A percentile compares a stretch with the other conserved stretches of the same genome.
These are phyloP conservation scores for Tetraselmis chui DNA, from an alignment of 139 green algal species.

Conservation along the genomic window DNA sequence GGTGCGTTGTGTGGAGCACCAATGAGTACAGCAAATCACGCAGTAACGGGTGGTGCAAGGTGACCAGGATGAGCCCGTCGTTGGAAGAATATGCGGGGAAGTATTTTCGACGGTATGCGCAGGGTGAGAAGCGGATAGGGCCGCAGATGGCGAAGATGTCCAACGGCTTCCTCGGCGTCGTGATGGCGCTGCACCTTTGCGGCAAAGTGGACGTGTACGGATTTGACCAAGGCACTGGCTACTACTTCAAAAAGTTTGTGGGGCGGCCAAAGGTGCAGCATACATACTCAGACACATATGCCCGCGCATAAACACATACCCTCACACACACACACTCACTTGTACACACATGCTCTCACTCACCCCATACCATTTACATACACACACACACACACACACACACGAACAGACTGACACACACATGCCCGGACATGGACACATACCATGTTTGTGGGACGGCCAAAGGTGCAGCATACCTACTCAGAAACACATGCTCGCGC, in stretches of 20 bases:
- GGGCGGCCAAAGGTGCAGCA: neutral
- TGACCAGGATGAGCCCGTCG: neutral
- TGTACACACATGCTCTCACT: no score
- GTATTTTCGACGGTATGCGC: neutral
- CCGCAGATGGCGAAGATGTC: slow-evolving; percentile 14
- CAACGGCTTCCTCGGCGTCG: slow-evolving; percentile 13
- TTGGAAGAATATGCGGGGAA: slow-evolving; percentile 3
- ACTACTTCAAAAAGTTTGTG: slow-evolving; percentile 16
- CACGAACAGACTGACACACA: no score
- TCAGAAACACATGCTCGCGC: no score
- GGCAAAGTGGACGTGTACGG: slow-evolving; percentile 6
- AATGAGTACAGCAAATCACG: slow-evolving; percentile 1
- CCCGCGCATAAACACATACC: no score
- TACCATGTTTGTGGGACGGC: slow-evolving; percentile 2
- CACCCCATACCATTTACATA: no score
- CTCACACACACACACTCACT: no score
- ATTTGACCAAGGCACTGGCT: neutral
- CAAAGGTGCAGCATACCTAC: neutral
- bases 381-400: no score
- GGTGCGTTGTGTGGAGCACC: slow-evolving; percentile 7
- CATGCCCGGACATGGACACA: no score
- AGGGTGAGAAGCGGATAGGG: neutral
- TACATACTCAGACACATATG: no score
- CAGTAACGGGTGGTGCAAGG: slow-evolving; percentile 3
- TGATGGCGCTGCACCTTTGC: slow-evolving; percentile 7